Percentiles rank a stretch among this genome's conserved stretches.
Evolutionary conservation across 2,329 filamentous ascomycete genomes (phyloP).

Genomic region (Fusarium subtropicale): DNA sequence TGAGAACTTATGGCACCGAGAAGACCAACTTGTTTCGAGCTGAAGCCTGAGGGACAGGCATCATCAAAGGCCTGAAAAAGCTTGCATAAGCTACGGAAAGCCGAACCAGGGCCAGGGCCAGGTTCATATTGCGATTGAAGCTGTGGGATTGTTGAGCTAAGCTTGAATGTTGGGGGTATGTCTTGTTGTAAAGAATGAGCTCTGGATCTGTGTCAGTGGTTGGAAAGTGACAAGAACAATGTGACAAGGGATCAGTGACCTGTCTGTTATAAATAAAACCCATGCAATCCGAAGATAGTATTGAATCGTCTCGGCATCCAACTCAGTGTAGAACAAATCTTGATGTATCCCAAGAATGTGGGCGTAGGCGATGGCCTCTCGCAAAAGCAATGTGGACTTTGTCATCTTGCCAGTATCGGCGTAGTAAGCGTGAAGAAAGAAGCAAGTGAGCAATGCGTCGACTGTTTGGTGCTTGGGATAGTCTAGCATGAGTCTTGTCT

Average conservation of each 20-base stretch:
- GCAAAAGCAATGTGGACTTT: slow-evolving; percentile 21
- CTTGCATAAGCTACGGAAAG: slow-evolving; percentile 27
- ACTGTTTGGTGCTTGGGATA: slow-evolving; percentile 12
- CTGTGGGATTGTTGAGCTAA: slow-evolving; percentile 20
- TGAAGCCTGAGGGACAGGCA: slow-evolving; percentile 15
- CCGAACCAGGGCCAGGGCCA: slow-evolving; percentile 8
- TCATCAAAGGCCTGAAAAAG: slow-evolving; percentile 27
- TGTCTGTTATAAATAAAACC: slow-evolving; percentile 27
- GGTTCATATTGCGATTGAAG: not conserved
- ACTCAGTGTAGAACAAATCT: slow-evolving; percentile 17
- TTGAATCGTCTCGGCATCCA: not conserved
- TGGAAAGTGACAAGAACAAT: fast-evolving
- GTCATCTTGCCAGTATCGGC: slow-evolving; percentile 16
- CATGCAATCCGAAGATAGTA: slow-evolving; percentile 28
- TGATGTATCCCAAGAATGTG: slow-evolving; percentile 29
- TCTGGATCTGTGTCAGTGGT: not conserved
- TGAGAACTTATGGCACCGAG: slow-evolving; percentile 22
- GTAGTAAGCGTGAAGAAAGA: slow-evolving; percentile 31
- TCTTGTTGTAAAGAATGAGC: slow-evolving; percentile 28
- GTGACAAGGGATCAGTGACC: not conserved
- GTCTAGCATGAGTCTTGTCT: slow-evolving; percentile 20
- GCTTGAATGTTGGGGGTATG: slow-evolving; percentile 26
- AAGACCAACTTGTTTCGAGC: slow-evolving; percentile 8
- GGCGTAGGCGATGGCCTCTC: slow-evolving; percentile 23
- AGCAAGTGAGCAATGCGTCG: slow-evolving; percentile 19